Percentiles rank a stretch among this genome's conserved stretches.
Evolutionary conservation across 352 stramenopile genomes (phyloP).

Genomic region (Achlya hypogyna): DNA sequence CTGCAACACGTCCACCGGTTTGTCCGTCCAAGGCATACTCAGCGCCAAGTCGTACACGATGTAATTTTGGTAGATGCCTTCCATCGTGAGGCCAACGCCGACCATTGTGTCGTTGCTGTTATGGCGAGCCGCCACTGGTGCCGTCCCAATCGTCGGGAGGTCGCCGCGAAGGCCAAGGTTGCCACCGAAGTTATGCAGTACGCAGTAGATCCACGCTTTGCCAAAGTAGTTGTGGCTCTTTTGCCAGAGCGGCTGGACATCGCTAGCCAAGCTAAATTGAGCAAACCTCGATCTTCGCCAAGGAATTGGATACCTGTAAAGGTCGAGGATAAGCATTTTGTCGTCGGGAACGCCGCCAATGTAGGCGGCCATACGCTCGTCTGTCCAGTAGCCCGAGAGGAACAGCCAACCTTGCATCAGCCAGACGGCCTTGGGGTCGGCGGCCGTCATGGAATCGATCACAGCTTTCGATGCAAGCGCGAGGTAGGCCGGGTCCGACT

Average conservation of each 20-base stretch:
- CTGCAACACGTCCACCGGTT: conserved; percentile 30
- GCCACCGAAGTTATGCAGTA: conserved; percentile 78
- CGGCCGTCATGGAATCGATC: conserved; percentile 59
- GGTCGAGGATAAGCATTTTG: conserved; percentile 70
- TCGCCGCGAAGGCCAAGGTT: conserved; percentile 69
- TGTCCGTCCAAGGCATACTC: conserved; percentile 55
- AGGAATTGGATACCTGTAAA: conserved; percentile 62
- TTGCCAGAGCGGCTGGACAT: conserved; percentile 60
- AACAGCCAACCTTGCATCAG: conserved; percentile 82
- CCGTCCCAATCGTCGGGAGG: conserved; percentile 41
- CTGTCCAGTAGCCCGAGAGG: conserved; percentile 60
- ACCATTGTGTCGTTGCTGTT: conserved; percentile 59
- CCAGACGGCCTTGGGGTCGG: conserved; percentile 67
- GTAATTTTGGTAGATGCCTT: conserved; percentile 84
- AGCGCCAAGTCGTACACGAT: conserved; percentile 71
- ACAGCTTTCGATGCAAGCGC: conserved; percentile 51
- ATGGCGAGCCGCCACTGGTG: conserved; percentile 35
- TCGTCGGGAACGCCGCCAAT: conserved; percentile 44
- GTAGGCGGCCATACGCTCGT: conserved; percentile 41
- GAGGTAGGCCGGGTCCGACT: conserved; percentile 39
- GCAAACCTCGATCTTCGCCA: too few species aligned
- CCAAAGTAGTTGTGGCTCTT: conserved; percentile 73
- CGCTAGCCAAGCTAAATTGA: conserved; percentile 19
- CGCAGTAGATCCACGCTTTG: conserved; percentile 79
- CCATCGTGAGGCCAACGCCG: conserved; percentile 69